Base-by-base conservation (phyloP, 345 rosid genomes). In the Eucalyptus cloeziana region DNA sequence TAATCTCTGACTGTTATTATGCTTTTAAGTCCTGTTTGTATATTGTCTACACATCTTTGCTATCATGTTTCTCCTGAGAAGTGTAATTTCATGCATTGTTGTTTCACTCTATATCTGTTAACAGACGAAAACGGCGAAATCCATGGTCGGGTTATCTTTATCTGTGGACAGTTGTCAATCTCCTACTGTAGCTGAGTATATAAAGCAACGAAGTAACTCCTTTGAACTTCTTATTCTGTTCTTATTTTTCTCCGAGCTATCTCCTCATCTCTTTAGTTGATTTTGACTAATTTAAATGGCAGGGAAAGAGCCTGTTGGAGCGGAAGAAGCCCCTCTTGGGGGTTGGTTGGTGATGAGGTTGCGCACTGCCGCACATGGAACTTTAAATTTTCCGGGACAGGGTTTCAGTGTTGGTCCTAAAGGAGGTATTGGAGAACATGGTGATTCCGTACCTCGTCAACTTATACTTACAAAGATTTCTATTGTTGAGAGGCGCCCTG, bases 391-490 rank as follows among this genome's bases (percentile, higher is more conserved):
- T 92, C 93, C 97, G 49, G 99, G 98, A 89, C 93, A 95, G 91
- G 95, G 93, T 89, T 96, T 98, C 93, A 95, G 91, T 87, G 92
- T 98, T 89, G 99, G 99, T 85, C 99, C 99, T 52, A 97, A 95
- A 93, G 99, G 99, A 88, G 99, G 99, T 86, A 96, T 97, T 90
- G 99, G 99, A 90, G 99, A 97, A 89, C 97, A 94, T 92, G 99
- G 99, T 89, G 99, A 96, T 96, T 94, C 98, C 87, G 94, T 97
- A 44, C 92, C 96, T 89, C 97, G 96, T 83, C 99, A 97, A 90
- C 96, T 98, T 87, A 95, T 96, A 90, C 95, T 98, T 90, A 95
- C 99, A 43, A 95, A 94, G 94, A 94, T 89, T 90, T 98, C 99
- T n/a, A 95, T 98, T 89, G 95, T 97, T 86, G 99, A 98, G 94